Conservation (phyloP, 1,139 yeast species). For the Saccharomyces hybrid region DNA sequence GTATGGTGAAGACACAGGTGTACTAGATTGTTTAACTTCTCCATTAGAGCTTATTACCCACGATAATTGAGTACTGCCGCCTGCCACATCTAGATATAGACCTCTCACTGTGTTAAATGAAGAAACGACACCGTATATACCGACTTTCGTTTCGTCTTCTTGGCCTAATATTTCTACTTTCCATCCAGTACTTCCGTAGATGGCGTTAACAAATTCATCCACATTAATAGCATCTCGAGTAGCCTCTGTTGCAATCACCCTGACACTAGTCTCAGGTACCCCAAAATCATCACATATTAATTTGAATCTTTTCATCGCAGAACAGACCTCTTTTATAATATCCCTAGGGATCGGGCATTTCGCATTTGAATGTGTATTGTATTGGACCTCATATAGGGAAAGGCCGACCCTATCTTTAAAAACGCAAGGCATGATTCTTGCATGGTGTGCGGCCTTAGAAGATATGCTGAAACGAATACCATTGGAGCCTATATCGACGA, state of each 20-base stretch:
- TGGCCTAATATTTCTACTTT: constrained; percentile 47
- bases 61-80: constrained; percentile 55
- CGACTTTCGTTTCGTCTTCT: constrained; percentile 55
- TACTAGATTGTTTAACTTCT: constrained; percentile 43
- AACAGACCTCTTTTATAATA: constrained; percentile 47
- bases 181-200: constrained; percentile 53
- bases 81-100: constrained; percentile 59
- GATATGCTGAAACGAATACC: constrained; percentile 62
- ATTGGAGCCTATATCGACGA: constrained; percentile 63
- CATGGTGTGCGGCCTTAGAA: constrained; percentile 55
- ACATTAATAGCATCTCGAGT: constrained; percentile 58
- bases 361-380: constrained; percentile 34
- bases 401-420: constrained; percentile 63
- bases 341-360: constrained; percentile 49
- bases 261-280: constrained; percentile 48
- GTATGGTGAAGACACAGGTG: constrained; percentile 55
- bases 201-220: constrained; percentile 45
- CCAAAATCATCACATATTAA: constrained; percentile 62
- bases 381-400: constrained; percentile 53
- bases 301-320: constrained; percentile 55
- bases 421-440: constrained; percentile 62
- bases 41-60: constrained; percentile 55
- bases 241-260: constrained; percentile 62
- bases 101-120: constrained; percentile 57
- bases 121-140: constrained; percentile 62